phyloP scores from a whole-genome alignment of 2,329 filamentous ascomycete species.

The Cercospora brassicicola region DNA sequence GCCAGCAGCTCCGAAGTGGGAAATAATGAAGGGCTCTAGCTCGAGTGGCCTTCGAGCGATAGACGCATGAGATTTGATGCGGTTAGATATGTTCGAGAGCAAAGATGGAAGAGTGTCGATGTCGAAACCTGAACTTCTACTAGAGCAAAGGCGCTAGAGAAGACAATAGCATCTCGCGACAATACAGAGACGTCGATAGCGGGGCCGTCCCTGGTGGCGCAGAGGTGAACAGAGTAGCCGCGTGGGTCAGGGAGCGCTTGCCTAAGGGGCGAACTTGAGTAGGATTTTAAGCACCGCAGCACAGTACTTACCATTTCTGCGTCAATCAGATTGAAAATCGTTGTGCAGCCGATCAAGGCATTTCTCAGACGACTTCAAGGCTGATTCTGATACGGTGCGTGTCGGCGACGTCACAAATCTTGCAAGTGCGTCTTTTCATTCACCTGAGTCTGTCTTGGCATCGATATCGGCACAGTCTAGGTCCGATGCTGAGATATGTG shows the following conservation, averaged over 20 bases:
- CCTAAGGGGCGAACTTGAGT: background rate
- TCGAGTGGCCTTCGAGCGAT: background rate
- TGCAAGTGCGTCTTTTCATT: background rate
- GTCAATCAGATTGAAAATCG: background rate
- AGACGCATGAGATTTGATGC: background rate
- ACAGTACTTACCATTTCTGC: background rate
- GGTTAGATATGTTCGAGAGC: background rate
- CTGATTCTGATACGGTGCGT: background rate
- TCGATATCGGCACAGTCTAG: background rate
- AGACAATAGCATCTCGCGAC: background rate
- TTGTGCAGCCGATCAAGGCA: background rate
- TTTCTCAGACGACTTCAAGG: background rate
- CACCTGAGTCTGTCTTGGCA: background rate
- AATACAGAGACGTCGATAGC: background rate
- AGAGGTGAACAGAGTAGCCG: background rate
- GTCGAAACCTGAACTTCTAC: background rate
- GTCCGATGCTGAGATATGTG: background rate
- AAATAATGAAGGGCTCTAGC: background rate
- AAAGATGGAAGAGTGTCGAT: background rate
- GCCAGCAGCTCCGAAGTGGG: background rate
- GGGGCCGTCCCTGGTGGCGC: background rate
- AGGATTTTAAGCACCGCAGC: background rate
- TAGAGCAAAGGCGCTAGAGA: background rate
- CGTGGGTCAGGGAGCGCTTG: background rate
- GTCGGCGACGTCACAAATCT: background rate